phyloP scores from a whole-genome alignment of 2,329 filamentous ascomycete species.

The Didymella glomerata region DNA sequence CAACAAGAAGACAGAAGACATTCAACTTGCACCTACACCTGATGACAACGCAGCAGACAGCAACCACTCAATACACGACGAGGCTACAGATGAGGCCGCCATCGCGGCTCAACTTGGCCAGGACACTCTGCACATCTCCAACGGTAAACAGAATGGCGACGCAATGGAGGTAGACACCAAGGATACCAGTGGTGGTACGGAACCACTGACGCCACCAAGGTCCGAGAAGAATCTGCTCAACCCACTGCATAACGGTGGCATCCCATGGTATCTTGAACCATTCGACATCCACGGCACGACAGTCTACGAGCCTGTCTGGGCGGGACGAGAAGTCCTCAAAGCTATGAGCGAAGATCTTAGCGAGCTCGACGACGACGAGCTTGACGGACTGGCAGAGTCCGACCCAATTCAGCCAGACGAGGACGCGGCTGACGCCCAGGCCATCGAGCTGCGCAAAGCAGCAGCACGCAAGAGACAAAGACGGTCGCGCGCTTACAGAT shows the following conservation, averaged over 20 bases:
- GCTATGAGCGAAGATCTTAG: conserved; percentile 86
- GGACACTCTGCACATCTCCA: conserved; percentile 36
- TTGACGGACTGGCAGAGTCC: conserved; percentile 66
- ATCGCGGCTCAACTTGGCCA: conserved; percentile 48
- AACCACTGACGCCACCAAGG: conserved; percentile 72
- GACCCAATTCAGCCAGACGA: conserved; percentile 43
- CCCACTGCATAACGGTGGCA: conserved; percentile 66
- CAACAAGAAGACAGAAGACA: conserved; percentile 30
- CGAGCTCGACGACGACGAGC: conserved; percentile 89
- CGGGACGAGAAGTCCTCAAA: conserved; percentile 73
- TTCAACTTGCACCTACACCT: conserved; percentile 48
- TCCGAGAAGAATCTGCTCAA: conserved; percentile 62
- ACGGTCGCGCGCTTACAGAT: conserved; percentile 36
- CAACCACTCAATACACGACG: conserved; percentile 40
- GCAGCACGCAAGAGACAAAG: conserved; percentile 44
- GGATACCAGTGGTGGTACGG: conserved; percentile 32
- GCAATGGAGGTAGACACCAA: conserved; percentile 35
- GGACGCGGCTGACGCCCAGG: conserved; percentile 33
- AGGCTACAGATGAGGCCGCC: conserved; percentile 47
- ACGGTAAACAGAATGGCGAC: conserved; percentile 25
- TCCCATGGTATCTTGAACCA: conserved; percentile 86
- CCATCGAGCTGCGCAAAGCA: conserved; percentile 40
- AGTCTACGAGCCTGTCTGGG: conserved; percentile 75
- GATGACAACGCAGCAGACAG: conserved; percentile 45
- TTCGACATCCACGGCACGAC: conserved; percentile 85